Evolutionary conservation across 129 eudicot genomes (phyloP), one percentile per base, ranked within the genome.

Genomic region (Pseudognaphalium luteoalbum): DNA sequence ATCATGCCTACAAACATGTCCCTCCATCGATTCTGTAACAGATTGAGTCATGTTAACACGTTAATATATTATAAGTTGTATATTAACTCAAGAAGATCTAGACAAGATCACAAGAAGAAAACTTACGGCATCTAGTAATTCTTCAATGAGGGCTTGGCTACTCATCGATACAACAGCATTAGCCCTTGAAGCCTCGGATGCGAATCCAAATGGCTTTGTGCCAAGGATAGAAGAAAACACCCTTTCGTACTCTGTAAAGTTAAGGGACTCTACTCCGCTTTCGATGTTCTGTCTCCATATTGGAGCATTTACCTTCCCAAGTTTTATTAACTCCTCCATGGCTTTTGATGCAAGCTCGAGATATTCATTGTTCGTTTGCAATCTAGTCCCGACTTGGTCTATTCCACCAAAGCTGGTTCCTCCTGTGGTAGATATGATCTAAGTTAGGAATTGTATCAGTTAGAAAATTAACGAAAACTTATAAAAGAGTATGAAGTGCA

Each of bases 321-420:
- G 79, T 76, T 87, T 89, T 50, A 91, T 6, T 56, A 88, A 85
- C 80, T 91, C 94, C 29, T 88, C 87, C 91, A 88, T 83, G 56
- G 94, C 97, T 39, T 62, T 85, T 73, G 78, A 41, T 20, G 94
- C 94, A 33, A 82, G 86, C 37, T 85, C 83, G 32, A 81, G 70
- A 73, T 84, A 81, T 32, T 34, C 37, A 35, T 74, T 20, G 0
- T 89, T 76, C 52, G 85, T 84, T 60, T 86, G 86, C 29, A 51
- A 29, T 64, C 37, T 21, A 12, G 7, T 25, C 54, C 21, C 56
- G 59, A 25, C 10, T 35, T 35, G 41, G 41, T 35, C 6, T 35
- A 35, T 5, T 7, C 8, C 41, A 35, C 41, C 8, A 35, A 4
- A 35, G 59, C 74, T 58, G 25, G 20, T 30, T 17, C 11, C 4